Conservation (phyloP, 148 eudicot species). For the Nyssa sinensis region DNA sequence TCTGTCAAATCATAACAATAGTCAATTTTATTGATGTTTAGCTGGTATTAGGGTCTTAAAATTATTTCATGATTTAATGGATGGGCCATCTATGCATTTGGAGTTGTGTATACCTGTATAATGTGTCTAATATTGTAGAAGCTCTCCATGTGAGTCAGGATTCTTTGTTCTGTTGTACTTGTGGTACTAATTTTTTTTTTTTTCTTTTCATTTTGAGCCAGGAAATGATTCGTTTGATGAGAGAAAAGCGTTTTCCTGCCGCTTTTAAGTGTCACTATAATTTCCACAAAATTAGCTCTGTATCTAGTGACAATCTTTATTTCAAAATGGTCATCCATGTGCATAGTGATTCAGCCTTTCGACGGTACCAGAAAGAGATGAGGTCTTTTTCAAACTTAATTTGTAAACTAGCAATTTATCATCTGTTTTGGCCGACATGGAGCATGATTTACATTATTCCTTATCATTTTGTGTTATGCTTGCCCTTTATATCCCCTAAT, state of each 20-base stretch:
- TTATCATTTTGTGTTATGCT: conserved; percentile 2
- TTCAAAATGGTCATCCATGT: conserved; percentile 95
- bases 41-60: too few relatives aligned
- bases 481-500: conserved; percentile 11
- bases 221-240: conserved; percentile 92
- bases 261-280: conserved; percentile 83
- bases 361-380: conserved; percentile 94
- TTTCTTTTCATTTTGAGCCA: conserved; percentile 26
- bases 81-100: too few relatives aligned
- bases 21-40: too few relatives aligned
- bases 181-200: conserved; percentile 5
- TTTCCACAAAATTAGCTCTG: conserved; percentile 57
- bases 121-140: background rate
- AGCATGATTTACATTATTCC: background rate
- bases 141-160: background rate
- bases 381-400: conserved; percentile 41
- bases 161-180: background rate
- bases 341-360: conserved; percentile 71
- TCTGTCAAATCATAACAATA: background rate
- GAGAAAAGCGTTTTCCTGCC: conserved; percentile 68
- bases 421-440: background rate
- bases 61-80: too few relatives aligned
- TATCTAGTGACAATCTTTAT: conserved; percentile 55
- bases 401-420: background rate
- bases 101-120: too few relatives aligned